These are phyloP conservation scores for Trichocladium antarcticum DNA, from an alignment of 495 filamentous ascomycete genomes.

Conservation along the genomic window DNA sequence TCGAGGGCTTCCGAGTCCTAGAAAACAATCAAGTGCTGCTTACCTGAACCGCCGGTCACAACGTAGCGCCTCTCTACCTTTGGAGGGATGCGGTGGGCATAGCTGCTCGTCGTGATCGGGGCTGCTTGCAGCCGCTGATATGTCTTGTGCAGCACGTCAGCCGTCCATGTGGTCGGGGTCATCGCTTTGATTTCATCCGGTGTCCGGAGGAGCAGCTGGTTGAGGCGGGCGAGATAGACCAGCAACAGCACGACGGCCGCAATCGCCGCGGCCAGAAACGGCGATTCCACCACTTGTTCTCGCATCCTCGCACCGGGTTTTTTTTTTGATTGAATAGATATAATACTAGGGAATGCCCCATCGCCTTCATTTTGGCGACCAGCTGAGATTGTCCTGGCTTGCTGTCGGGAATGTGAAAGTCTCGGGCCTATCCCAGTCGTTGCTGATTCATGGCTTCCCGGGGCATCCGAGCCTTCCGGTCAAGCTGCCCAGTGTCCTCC, in stretches of 20 bases:
- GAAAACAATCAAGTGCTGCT: slow-evolving; percentile 21
- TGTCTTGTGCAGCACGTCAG: slow-evolving; percentile 33
- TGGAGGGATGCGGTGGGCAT: slow-evolving; percentile 39
- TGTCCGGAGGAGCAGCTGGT: slow-evolving; percentile 34
- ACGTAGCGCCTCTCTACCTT: slow-evolving; percentile 46
- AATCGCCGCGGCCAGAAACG: not conserved
- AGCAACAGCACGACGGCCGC: slow-evolving; percentile 14
- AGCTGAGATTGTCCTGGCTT: no score
- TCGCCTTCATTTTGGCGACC: no score
- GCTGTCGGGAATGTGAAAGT: no score
- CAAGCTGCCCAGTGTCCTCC: no score
- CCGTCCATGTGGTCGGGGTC: slow-evolving; percentile 41
- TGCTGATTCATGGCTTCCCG: no score
- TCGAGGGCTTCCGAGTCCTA: no score
- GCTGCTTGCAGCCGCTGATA: slow-evolving; percentile 32
- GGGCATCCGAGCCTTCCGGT: no score
- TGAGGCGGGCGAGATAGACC: slow-evolving; percentile 41
- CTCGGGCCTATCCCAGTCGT: no score
- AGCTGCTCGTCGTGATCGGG: slow-evolving; percentile 33
- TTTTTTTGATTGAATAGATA: not conserved
- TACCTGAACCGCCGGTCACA: slow-evolving; percentile 47
- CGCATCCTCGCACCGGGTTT: not conserved
- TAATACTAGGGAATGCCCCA: no score
- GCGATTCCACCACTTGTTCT: not conserved
- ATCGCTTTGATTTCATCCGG: slow-evolving; percentile 37